Conservation (phyloP, 148 eudicot species). For the Dianthus caryophyllus region DNA sequence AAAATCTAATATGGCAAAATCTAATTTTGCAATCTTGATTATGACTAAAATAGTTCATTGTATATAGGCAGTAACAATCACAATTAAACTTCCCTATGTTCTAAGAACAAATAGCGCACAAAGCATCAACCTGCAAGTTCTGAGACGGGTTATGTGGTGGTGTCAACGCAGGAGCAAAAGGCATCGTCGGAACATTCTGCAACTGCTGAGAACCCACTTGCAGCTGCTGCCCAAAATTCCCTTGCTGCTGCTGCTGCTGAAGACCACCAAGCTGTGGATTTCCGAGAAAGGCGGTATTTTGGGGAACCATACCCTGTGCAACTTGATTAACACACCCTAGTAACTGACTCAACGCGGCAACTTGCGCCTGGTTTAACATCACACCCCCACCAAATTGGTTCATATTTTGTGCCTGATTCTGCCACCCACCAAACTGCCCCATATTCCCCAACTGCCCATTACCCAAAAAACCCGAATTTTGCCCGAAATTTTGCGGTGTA, state of each 20-base stretch:
- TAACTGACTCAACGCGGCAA: slow-evolving; percentile 33
- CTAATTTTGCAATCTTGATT: too few species aligned
- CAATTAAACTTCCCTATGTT: neutral
- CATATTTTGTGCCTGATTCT: slow-evolving; percentile 30
- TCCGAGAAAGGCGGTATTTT: slow-evolving; percentile 34
- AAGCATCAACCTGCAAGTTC: slow-evolving; percentile 44
- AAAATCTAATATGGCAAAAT: too few species aligned
- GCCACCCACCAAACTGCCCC: slow-evolving; percentile 33
- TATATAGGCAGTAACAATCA: neutral
- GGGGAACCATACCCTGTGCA: slow-evolving; percentile 40
- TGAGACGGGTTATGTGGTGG: slow-evolving; percentile 28
- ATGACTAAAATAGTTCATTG: neutral
- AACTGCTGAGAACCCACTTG: slow-evolving; percentile 30
- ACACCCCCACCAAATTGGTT: slow-evolving; percentile 29
- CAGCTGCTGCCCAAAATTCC: slow-evolving; percentile 31
- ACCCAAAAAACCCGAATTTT: slow-evolving; percentile 20
- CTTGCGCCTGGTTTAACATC: slow-evolving; percentile 30
- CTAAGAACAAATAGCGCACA: neutral
- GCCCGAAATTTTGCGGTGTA: slow-evolving; percentile 26
- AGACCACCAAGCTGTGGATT: slow-evolving; percentile 38
- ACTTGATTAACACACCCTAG: slow-evolving; percentile 40
- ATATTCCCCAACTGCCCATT: slow-evolving; percentile 29
- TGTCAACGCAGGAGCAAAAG: slow-evolving; percentile 20
- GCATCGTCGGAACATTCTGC: slow-evolving; percentile 33
- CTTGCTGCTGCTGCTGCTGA: slow-evolving; percentile 36